Conservation (phyloP, 75 land plant species). For the Larix kaempferi region DNA sequence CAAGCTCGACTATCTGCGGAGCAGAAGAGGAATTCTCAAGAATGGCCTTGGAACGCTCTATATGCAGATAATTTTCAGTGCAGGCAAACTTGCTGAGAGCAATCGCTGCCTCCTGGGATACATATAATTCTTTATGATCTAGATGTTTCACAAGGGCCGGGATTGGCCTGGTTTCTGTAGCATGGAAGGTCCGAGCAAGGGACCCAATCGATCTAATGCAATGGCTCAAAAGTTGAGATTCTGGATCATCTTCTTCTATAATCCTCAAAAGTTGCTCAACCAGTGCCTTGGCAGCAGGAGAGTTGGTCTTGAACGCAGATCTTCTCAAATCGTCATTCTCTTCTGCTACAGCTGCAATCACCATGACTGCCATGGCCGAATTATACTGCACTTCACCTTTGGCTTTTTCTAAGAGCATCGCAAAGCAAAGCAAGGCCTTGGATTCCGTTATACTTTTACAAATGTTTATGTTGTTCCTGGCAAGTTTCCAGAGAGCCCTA, state of each 20-base stretch:
- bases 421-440: slow-evolving; percentile 74
- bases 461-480: slow-evolving; percentile 40
- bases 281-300: slow-evolving; percentile 75
- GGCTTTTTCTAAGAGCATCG: slow-evolving; percentile 66
- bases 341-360: slow-evolving; percentile 76
- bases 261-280: slow-evolving; percentile 67
- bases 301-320: slow-evolving; percentile 72
- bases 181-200: slow-evolving; percentile 69
- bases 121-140: slow-evolving; percentile 35
- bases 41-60: slow-evolving; percentile 56
- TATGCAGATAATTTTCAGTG: slow-evolving; percentile 57
- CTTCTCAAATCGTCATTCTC: slow-evolving; percentile 53
- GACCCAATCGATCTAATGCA: slow-evolving; percentile 53
- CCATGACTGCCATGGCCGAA: slow-evolving; percentile 88
- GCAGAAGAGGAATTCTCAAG: slow-evolving; percentile 32
- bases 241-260: slow-evolving; percentile 36
- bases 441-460: slow-evolving; percentile 76
- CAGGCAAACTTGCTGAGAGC: slow-evolving; percentile 69
- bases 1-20: slow-evolving; percentile 37
- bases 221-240: slow-evolving; percentile 45
- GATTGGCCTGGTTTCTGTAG: slow-evolving; percentile 47
- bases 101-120: slow-evolving; percentile 48
- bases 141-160: slow-evolving; percentile 51
- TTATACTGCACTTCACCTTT: slow-evolving; percentile 53
- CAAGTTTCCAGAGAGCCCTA: slow-evolving; percentile 65